phyloP scores from a whole-genome alignment of 345 rosid species.

The Salix arbutifolia region DNA sequence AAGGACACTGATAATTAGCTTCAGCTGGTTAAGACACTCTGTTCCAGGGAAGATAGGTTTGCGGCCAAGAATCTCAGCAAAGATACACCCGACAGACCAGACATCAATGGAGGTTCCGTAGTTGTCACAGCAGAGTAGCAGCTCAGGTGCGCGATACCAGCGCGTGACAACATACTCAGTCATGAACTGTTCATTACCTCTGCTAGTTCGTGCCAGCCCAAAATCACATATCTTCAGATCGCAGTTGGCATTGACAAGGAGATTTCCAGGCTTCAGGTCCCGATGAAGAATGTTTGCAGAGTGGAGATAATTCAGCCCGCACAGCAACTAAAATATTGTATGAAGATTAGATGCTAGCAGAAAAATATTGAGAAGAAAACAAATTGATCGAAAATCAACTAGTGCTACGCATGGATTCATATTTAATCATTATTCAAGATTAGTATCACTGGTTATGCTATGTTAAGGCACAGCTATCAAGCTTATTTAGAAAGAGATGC shows the following conservation, averaged over 20 bases:
- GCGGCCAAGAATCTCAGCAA: conserved; percentile 35
- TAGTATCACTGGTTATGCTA: background rate
- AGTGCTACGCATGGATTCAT: background rate
- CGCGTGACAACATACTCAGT: conserved; percentile 39
- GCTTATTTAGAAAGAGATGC: background rate
- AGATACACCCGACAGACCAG: conserved; percentile 42
- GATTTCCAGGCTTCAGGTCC: conserved; percentile 89
- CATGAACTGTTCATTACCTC: conserved; percentile 38
- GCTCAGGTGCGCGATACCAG: conserved; percentile 41
- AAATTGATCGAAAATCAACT: background rate
- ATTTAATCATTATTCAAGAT: background rate
- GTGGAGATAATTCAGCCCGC: conserved; percentile 80
- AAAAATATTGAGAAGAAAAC: background rate
- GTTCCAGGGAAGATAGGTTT: conserved; percentile 33
- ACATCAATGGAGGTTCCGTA: conserved; percentile 33
- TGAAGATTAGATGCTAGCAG: background rate
- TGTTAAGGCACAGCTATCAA: background rate
- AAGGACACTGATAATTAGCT: conserved; percentile 25
- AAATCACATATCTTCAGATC: conserved; percentile 83
- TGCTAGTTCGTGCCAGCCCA: conserved; percentile 77
- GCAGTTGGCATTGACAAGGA: conserved; percentile 75
- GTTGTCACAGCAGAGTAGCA: conserved; percentile 28
- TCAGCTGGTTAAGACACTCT: conserved; percentile 34
- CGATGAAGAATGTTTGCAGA: conserved; percentile 84
- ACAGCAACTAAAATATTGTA: conserved; percentile 47